Evolutionary conservation across 345 rosid genomes (phyloP).

Genomic region (Conringia planisiliqua): DNA sequence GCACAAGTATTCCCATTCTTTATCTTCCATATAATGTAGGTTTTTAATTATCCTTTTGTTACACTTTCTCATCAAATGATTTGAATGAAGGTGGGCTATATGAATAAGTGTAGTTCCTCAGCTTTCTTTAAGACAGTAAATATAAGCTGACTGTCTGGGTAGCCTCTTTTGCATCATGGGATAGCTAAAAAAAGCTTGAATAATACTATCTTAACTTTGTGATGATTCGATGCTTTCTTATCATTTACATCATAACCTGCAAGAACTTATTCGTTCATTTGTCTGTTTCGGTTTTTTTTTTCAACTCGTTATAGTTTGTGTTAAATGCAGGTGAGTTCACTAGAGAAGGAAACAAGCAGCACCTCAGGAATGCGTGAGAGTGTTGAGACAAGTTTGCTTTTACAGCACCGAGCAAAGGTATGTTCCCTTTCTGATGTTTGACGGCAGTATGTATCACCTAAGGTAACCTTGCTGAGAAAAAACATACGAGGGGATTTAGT

Average conservation of each 20-base stretch:
- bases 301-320: constrained; percentile 18
- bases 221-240: background rate
- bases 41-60: background rate
- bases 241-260: background rate
- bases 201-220: background rate
- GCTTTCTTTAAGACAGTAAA: background rate
- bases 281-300: background rate
- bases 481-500: background rate
- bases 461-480: background rate
- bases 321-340: constrained; percentile 71
- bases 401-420: constrained; percentile 89
- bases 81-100: background rate
- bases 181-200: background rate
- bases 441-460: background rate
- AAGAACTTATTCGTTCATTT: background rate
- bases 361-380: constrained; percentile 93
- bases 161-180: background rate
- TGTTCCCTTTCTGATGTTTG: constrained; percentile 11
- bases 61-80: background rate
- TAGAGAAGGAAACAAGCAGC: constrained; percentile 94
- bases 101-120: background rate
- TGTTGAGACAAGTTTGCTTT: constrained; percentile 90
- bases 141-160: background rate
- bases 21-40: background rate
- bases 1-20: background rate